Percentiles rank a stretch among this genome's conserved stretches.
Conservation (phyloP, 1,284 basidiomycete species). For the Cystobasidium sp. region DNA sequence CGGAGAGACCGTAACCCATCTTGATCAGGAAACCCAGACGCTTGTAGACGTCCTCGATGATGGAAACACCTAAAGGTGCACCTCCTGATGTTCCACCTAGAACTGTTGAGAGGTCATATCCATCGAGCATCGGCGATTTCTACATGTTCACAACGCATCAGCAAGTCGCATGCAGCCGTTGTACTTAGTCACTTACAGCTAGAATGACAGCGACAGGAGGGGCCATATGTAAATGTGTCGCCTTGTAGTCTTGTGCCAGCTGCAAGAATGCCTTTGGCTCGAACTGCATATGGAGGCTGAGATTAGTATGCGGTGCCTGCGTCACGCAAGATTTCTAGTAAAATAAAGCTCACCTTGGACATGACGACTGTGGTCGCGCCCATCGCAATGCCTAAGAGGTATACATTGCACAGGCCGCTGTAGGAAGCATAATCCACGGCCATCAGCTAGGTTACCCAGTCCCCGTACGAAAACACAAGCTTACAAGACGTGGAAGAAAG, state of each 20-base stretch:
- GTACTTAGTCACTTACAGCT: neutral
- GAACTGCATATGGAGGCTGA: conserved; percentile 47
- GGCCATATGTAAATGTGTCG: conserved; percentile 58
- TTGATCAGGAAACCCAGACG: conserved; percentile 56
- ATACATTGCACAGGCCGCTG: conserved; percentile 53
- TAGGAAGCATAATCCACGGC: neutral
- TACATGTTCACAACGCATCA: neutral
- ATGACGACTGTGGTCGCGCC: conserved; percentile 57
- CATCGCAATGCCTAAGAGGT: conserved; percentile 53
- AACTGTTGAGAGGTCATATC: conserved; percentile 56
- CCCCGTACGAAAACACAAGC: neutral
- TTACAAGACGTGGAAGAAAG: conserved; percentile 55
- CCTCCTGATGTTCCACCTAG: conserved; percentile 57
- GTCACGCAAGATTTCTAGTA: too few relatives aligned
- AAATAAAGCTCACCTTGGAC: conserved; percentile 46
- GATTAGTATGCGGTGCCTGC: neutral
- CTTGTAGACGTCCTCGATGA: conserved; percentile 56
- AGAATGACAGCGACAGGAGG: conserved; percentile 58
- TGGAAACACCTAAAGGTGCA: conserved; percentile 56
- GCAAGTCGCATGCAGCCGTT: neutral
- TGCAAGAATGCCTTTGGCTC: conserved; percentile 56
- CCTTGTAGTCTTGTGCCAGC: conserved; percentile 54
- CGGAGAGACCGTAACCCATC: conserved; percentile 54
- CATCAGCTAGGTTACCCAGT: neutral
- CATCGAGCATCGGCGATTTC: conserved; percentile 47